Evolutionary conservation across 371 early-diverging fungal species (phyloP), one percentile per base, ranked within the genome.

Genomic region (Apophysomyces elegans): DNA sequence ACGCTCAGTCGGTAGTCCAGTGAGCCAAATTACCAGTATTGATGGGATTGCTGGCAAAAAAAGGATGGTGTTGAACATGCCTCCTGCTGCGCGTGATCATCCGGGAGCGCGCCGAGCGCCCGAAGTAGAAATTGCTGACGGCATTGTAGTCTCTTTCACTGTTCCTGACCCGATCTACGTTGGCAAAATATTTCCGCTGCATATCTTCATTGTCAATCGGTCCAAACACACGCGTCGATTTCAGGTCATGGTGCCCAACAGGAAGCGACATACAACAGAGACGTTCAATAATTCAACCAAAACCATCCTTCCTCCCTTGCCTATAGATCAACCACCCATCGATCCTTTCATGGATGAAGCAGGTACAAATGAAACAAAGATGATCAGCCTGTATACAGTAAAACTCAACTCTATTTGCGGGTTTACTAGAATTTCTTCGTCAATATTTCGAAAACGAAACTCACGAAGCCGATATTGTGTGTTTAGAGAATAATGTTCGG

Each of bases 121-220:
- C 0, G 78, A 80, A 59, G 39, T 71, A 26, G 81, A 80, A 41
- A 67, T 80, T 5, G 72, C 76, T 0, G 85, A 84, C 67, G 91
- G 88, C 12, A 84, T 92, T 71, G 84, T 88, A 11, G 79, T 90
- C 3, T 89, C 90, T 0, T 90, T 92, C 68, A 82, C 91, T 7
- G 87, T 73, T 13, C 73, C 77, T 13, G 66, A 72, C 5, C 37
- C 62, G 0, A 75, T 79, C 18, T 45, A 58, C 18, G 81, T 88
- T 0, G 89, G 90, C 9, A 88, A 88, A 58, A 79, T 87, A 9
- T 93, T 93, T 69, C 85, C 88, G 3, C 79, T 92, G 0, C 88
- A 91, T 61, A 80, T 91, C 39, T 88, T 91, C 62, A 81, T 91
- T 69, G 90, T 91, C 32, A 93, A 92, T 72, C 75, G 88, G 16